Percentiles rank a stretch among this genome's conserved stretches.
These are phyloP conservation scores for Annulohypoxylon moriforme DNA, from an alignment of 495 filamentous ascomycete species.

Conservation along the genomic window DNA sequence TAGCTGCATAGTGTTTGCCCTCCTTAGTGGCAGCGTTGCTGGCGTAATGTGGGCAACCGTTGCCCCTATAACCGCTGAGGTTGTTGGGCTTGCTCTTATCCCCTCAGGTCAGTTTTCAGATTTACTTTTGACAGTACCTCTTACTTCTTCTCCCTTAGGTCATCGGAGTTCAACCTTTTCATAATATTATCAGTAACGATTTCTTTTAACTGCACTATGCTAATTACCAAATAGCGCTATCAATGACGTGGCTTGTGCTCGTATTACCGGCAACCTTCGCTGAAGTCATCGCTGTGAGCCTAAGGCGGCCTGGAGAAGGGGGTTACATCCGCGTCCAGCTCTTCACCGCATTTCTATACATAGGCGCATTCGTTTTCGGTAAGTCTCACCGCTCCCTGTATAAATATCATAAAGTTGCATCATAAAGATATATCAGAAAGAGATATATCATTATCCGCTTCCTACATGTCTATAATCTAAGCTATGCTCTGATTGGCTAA, in stretches of 20 bases:
- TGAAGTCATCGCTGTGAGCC: slow-evolving; percentile 78
- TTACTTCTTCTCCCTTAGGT: neutral
- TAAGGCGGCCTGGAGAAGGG: slow-evolving; percentile 60
- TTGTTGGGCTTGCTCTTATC: slow-evolving; percentile 77
- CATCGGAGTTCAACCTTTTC: neutral
- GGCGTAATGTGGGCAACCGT: slow-evolving; percentile 81
- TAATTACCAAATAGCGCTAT: slow-evolving; percentile 58
- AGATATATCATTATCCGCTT: neutral
- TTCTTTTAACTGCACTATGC: neutral
- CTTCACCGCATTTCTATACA: slow-evolving; percentile 54
- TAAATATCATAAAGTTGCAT: neutral
- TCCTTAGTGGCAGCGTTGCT: slow-evolving; percentile 75
- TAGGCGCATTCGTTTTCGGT: slow-evolving; percentile 54
- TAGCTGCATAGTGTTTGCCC: slow-evolving; percentile 74
- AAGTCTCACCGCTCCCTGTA: slow-evolving; percentile 23
- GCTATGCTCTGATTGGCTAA: slow-evolving; percentile 16
- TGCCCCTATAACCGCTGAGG: slow-evolving; percentile 79
- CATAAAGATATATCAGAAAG: neutral
- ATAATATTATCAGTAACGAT: neutral
- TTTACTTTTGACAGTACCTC: neutral
- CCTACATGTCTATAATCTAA: neutral
- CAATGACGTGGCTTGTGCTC: slow-evolving; percentile 80
- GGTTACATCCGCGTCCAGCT: slow-evolving; percentile 58
- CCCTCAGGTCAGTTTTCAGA: slow-evolving; percentile 63
- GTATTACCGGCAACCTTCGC: slow-evolving; percentile 79